Evolutionary conservation across 768 basidiomycete genomes (phyloP).

Genomic region (Tylopilus subfusipes): DNA sequence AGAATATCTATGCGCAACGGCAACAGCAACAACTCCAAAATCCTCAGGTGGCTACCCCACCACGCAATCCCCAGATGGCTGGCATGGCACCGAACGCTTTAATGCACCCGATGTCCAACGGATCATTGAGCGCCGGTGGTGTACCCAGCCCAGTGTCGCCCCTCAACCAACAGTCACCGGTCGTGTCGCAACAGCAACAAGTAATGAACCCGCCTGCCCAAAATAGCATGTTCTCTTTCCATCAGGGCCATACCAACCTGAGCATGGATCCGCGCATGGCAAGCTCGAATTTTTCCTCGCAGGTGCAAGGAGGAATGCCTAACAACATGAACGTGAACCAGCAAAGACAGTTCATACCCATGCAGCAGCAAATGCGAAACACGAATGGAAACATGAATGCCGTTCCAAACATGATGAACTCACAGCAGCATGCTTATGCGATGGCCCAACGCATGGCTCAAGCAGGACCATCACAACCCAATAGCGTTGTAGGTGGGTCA

Average conservation of each 20-base stretch:
- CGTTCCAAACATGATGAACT: slow-evolving; percentile 31
- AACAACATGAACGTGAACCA: slow-evolving; percentile 32
- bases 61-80: slow-evolving; percentile 31
- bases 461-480: slow-evolving; percentile 36
- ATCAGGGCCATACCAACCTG: slow-evolving; percentile 21
- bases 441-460: slow-evolving; percentile 46
- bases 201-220: slow-evolving; percentile 28
- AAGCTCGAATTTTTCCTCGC: slow-evolving; percentile 25
- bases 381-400: slow-evolving; percentile 25
- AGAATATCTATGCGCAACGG: slow-evolving; percentile 21
- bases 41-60: slow-evolving; percentile 17
- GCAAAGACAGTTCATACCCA: slow-evolving; percentile 45
- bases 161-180: slow-evolving; percentile 26
- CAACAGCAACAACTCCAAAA: slow-evolving; percentile 35
- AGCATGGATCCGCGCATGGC: slow-evolving; percentile 33
- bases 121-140: slow-evolving; percentile 19
- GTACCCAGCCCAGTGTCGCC: slow-evolving; percentile 31
- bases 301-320: slow-evolving; percentile 29
- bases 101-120: slow-evolving; percentile 26
- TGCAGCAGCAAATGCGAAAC: slow-evolving; percentile 36
- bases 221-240: slow-evolving; percentile 32
- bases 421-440: slow-evolving; percentile 33
- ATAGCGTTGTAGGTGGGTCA: slow-evolving; percentile 33
- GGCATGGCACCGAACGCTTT: slow-evolving; percentile 29
- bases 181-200: slow-evolving; percentile 29